These are phyloP conservation scores for Gymnopilus junonius DNA, from an alignment of 768 basidiomycete species.

Conservation along the genomic window DNA sequence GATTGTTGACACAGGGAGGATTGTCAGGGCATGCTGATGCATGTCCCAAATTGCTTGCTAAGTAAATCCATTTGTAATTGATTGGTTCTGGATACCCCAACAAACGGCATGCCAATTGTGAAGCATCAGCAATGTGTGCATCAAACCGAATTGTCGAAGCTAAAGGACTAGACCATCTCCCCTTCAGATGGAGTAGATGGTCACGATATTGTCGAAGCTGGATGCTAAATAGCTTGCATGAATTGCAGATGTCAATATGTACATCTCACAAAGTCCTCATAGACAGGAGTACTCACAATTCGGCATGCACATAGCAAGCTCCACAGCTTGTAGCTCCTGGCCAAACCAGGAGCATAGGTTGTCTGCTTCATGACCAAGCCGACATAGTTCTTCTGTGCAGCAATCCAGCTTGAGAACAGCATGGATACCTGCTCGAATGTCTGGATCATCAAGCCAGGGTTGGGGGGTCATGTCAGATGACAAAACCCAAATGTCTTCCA, in stretches of 20 bases:
- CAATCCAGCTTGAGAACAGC: slow-evolving; percentile 30
- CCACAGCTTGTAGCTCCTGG: slow-evolving; percentile 29
- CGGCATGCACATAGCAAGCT: slow-evolving; percentile 21
- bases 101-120: not conserved
- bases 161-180: not conserved
- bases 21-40: not conserved
- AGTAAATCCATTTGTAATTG: not conserved
- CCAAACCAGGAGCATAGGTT: slow-evolving; percentile 41
- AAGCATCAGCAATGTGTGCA: not conserved
- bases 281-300: slow-evolving; percentile 15
- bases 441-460: slow-evolving; percentile 37
- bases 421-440: slow-evolving; percentile 34
- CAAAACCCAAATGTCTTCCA: slow-evolving; percentile 45
- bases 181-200: not conserved
- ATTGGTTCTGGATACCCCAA: not conserved
- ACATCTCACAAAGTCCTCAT: too few species aligned
- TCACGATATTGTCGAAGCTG: not conserved
- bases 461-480: slow-evolving; percentile 16
- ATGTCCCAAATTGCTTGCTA: not conserved
- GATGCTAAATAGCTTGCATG: too few species aligned
- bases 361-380: slow-evolving; percentile 32
- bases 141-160: not conserved
- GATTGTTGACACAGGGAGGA: not conserved
- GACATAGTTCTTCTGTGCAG: slow-evolving; percentile 33
- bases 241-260: too few species aligned